Evolutionary conservation across 2,329 filamentous ascomycete genomes (phyloP).

Genomic region (Sphaerostilbella broomeana): DNA sequence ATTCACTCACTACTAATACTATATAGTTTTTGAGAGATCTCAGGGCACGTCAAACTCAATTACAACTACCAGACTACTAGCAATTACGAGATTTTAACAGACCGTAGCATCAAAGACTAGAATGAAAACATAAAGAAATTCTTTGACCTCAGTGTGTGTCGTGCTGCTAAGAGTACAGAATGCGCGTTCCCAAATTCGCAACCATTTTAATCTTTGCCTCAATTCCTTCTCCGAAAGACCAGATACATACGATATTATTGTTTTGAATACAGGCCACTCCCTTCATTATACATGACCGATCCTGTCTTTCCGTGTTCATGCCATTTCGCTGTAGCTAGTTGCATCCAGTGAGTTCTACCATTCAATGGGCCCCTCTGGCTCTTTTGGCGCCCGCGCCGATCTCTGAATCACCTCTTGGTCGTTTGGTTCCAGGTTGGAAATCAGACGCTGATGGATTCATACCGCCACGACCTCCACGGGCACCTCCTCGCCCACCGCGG

Average conservation of each 20-base stretch:
- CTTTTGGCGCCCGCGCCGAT: slow-evolving; percentile 36
- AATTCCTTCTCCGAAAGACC: not conserved
- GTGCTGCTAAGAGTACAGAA: slow-evolving; percentile 12
- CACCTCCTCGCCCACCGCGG: slow-evolving; percentile 37
- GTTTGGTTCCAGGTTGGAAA: slow-evolving; percentile 52
- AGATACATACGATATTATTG: slow-evolving; percentile 2
- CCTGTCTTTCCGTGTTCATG: not conserved
- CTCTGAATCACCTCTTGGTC: slow-evolving; percentile 48
- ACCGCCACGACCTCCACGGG: slow-evolving; percentile 33
- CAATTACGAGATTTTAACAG: not conserved
- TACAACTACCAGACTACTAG: not conserved
- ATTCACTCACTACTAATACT: not conserved
- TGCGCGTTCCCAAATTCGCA: slow-evolving; percentile 1
- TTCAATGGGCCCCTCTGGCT: slow-evolving; percentile 34
- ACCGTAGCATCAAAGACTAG: no score
- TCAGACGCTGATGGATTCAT: slow-evolving; percentile 49
- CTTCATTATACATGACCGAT: slow-evolving; percentile 12
- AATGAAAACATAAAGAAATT: not conserved
- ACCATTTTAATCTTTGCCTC: slow-evolving; percentile 9
- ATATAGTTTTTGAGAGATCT: no score
- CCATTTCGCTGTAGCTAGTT: not conserved
- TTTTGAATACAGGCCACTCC: slow-evolving; percentile 3
- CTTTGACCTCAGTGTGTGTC: slow-evolving; percentile 3
- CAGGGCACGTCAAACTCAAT: not conserved
- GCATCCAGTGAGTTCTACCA: no score